A percentile compares a stretch with the other conserved stretches of the same genome.
Evolutionary conservation across 495 filamentous ascomycete genomes (phyloP).

Genomic region (Paragyromitra xinjiangensis): DNA sequence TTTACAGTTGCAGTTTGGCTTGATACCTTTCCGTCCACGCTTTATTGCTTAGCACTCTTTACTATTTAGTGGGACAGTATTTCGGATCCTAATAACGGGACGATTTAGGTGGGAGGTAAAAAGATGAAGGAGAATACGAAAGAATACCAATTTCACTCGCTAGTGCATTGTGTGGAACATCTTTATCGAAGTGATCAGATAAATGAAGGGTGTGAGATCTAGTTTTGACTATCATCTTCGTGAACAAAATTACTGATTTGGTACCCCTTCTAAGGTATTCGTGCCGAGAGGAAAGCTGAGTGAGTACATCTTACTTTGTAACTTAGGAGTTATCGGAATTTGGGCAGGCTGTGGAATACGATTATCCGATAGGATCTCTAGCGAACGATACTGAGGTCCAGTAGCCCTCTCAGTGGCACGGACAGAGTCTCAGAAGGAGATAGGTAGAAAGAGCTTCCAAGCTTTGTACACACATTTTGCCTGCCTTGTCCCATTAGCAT

Average conservation of each 20-base stretch:
- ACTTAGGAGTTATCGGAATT: neutral
- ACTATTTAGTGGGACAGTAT: constrained; percentile 32
- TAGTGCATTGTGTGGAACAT: neutral
- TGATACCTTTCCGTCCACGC: constrained; percentile 26
- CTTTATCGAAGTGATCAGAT: constrained; percentile 10
- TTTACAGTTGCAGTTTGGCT: constrained; percentile 50
- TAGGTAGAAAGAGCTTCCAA: constrained; percentile 31
- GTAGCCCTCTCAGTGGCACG: constrained; percentile 26
- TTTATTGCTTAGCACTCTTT: constrained; percentile 39
- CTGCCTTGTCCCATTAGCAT: constrained; percentile 45
- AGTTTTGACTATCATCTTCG: constrained; percentile 3
- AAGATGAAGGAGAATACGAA: constrained; percentile 13
- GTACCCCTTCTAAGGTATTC: constrained; percentile 31
- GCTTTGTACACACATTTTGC: constrained; percentile 37
- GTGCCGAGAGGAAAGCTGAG: constrained; percentile 29
- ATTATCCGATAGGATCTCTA: constrained; percentile 35
- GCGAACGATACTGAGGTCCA: constrained; percentile 5
- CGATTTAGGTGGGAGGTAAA: constrained; percentile 15
- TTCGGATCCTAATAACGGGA: constrained; percentile 37
- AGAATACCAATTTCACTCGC: constrained; percentile 18
- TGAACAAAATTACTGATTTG: constrained; percentile 38
- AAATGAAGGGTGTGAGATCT: constrained; percentile 9
- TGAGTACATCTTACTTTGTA: constrained; percentile 35
- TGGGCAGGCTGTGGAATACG: constrained; percentile 16
- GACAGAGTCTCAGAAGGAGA: constrained; percentile 32